phyloP scores from a whole-genome alignment of 2,329 filamentous ascomycete species.

The Aspergillus fumigatus region DNA sequence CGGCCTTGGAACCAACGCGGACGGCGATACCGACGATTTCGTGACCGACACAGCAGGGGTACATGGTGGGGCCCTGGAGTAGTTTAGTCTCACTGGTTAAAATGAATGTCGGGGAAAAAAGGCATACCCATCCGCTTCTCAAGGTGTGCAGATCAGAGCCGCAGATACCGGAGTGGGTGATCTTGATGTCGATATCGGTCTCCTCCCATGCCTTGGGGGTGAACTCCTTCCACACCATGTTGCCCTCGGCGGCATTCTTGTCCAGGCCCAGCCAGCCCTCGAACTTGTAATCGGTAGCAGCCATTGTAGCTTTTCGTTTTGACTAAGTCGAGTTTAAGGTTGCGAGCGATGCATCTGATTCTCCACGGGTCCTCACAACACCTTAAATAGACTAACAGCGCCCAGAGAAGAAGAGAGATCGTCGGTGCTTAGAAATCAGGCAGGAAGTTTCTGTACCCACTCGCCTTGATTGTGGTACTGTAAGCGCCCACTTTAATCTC shows the following conservation, averaged over 20 bases:
- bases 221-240: conserved; percentile 52
- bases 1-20: conserved; percentile 48
- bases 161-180: conserved; percentile 63
- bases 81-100: background rate
- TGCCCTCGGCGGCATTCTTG: conserved; percentile 46
- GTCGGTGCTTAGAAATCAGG: conserved; percentile 3
- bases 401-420: conserved; percentile 1
- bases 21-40: conserved; percentile 60
- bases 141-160: conserved; percentile 57
- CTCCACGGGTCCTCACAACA: background rate
- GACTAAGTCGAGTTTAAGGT: background rate
- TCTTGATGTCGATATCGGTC: conserved; percentile 59
- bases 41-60: conserved; percentile 55
- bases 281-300: conserved; percentile 45
- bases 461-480: background rate
- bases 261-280: conserved; percentile 54
- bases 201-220: conserved; percentile 63
- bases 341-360: background rate
- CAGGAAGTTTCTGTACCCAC: background rate
- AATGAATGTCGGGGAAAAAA: background rate
- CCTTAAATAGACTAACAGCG: background rate
- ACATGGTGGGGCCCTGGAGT: conserved; percentile 26
- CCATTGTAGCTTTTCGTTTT: conserved; percentile 12
- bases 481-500: background rate
- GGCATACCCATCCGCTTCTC: conserved; percentile 43